Evolutionary conservation across 805 yeast genomes (phyloP), one percentile per base, ranked within the genome.

Genomic region (Ogataea corticis): DNA sequence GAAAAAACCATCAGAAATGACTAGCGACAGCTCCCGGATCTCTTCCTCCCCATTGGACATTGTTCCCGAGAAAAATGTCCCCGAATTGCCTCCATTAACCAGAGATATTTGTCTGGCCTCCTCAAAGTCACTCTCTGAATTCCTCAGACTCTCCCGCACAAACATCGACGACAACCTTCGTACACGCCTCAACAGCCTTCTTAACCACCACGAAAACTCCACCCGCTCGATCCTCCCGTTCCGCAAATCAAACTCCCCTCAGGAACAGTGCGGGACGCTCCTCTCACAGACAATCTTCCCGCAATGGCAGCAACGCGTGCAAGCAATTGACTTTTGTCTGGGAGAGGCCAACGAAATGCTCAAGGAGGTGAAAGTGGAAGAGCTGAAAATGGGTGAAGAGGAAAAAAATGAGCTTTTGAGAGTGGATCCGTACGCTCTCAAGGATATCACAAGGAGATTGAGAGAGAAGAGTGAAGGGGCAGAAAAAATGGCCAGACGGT

Each of bases 391-490:
- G 46, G 48, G 23, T 41, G 56, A 36, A 12, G 63, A 47, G 35
- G 62, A 44, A 37, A 48, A 48, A 27, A 57, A 45, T 51, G 51
- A 49, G 27, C 41, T 50, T 51, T 61, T 33, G 62, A 64, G 78
- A 23, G 51, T 74, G 4, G 82, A 79, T 54, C 83, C 84, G 1
- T 79, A 79, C 51, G 77, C 76, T 3, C 63, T 68, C 10, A 67
- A 72, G 41, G 76, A 75, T 36, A 33, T 62, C 6, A 49, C 61
- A 17, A 63, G 63, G 7, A 57, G 59, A 15, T 58, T 62, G 14
- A 66, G 66, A 14, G 46, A 52, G 3, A 62, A 62, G 34, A 66
- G 61, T 35, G 38, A 18, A 2, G 58, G 62, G 13, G 64, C 66
- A 41, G 56, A 59, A n/a, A 50, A 50, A 4, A 41, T 76, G 9